phyloP scores from a whole-genome alignment of 2,329 filamentous ascomycete genomes.

The Stenocarpella maydis region DNA sequence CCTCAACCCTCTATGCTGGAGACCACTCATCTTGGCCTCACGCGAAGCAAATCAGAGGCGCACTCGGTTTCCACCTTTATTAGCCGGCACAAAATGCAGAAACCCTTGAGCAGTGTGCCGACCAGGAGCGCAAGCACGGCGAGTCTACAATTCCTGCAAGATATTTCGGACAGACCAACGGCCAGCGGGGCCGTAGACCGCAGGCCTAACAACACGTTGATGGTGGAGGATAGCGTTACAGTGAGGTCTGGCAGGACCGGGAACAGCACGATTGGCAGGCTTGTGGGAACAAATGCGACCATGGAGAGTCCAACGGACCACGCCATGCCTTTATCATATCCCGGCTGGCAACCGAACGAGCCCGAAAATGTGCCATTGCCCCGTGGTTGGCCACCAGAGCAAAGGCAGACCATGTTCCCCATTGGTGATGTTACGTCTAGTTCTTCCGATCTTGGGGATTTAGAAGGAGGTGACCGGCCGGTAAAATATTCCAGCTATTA shows the following conservation, averaged over 20 bases:
- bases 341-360: constrained; percentile 11
- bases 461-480: neutral
- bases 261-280: constrained; percentile 16
- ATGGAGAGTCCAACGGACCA: neutral
- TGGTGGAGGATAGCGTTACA: constrained; percentile 2
- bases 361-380: constrained; percentile 8
- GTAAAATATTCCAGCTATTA: too few relatives aligned
- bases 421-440: constrained; percentile 7
- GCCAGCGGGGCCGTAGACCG: neutral
- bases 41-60: neutral
- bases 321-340: neutral
- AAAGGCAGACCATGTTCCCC: constrained; percentile 18
- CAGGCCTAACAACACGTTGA: neutral
- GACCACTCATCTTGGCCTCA: neutral
- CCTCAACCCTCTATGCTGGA: neutral
- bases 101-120: constrained; percentile 3
- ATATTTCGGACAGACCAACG: neutral
- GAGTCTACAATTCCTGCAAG: neutral
- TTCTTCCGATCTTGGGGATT: constrained; percentile 1
- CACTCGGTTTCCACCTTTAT: constrained; percentile 6
- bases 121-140: constrained; percentile 6
- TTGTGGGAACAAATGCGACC: constrained; percentile 1
- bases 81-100: constrained; percentile 11
- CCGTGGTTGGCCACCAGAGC: constrained; percentile 6
- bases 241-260: constrained; percentile 10